phyloP scores from a whole-genome alignment of 495 filamentous ascomycete genomes.

The Endocarpon pusillum region DNA sequence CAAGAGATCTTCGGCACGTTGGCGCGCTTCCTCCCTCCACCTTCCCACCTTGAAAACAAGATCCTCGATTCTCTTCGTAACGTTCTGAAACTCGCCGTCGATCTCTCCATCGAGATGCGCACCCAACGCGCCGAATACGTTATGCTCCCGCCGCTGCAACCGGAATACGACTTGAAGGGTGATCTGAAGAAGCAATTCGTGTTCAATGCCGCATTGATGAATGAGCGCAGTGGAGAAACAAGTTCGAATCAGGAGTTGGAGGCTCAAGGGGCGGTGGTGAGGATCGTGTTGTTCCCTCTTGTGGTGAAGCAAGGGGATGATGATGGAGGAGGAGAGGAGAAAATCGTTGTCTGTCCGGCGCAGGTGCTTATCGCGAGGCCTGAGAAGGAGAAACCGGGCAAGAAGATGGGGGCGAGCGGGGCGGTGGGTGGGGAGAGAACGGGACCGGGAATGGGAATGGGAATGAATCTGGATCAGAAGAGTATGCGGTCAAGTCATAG shows the following conservation, averaged over 20 bases:
- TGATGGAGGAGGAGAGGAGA: constrained; percentile 63
- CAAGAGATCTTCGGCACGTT: constrained; percentile 69
- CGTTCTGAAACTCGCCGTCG: constrained; percentile 67
- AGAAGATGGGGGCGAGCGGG: constrained; percentile 30
- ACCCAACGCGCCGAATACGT: constrained; percentile 89
- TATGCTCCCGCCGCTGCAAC: constrained; percentile 90
- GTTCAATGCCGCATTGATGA: constrained; percentile 87
- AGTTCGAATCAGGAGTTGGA: constrained; percentile 63
- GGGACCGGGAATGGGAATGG: constrained; percentile 25
- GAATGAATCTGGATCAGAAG: constrained; percentile 29
- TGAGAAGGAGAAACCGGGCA: constrained; percentile 26
- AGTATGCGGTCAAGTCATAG: constrained; percentile 27
- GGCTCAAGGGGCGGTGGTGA: constrained; percentile 53
- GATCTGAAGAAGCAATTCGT: constrained; percentile 64
- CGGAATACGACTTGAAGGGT: constrained; percentile 84
- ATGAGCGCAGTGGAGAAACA: constrained; percentile 61
- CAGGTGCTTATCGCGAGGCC: constrained; percentile 60
- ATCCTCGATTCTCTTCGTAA: constrained; percentile 67
- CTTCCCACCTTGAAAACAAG: constrained; percentile 51
- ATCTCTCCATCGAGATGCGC: constrained; percentile 88
- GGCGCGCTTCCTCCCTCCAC: constrained; percentile 63
- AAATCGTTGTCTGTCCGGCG: constrained; percentile 84
- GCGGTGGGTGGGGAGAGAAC: constrained; percentile 21
- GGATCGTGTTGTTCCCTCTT: constrained; percentile 82
- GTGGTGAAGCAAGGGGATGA: constrained; percentile 92